A percentile compares a stretch with the other conserved stretches of the same genome.
Evolutionary conservation across 345 rosid species (phyloP).

Genomic region (Clausena lansium): DNA sequence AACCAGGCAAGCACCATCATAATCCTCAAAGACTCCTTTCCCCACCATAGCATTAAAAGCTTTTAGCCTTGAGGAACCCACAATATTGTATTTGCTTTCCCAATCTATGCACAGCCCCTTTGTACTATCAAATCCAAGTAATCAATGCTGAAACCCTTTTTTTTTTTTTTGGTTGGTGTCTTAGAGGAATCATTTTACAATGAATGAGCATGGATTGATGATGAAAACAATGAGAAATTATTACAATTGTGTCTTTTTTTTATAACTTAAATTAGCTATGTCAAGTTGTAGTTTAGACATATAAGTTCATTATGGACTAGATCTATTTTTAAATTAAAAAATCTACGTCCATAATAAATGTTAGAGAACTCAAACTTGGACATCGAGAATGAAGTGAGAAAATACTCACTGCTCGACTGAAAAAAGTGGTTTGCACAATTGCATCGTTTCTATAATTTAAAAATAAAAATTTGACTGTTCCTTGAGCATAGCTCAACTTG

Average conservation of each 20-base stretch:
- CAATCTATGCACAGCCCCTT: not conserved
- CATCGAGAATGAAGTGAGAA: no score
- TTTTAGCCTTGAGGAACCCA: conserved; percentile 15
- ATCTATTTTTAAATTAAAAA: no score
- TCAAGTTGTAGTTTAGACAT: no score
- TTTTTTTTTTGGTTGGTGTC: not conserved
- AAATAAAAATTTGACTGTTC: not conserved
- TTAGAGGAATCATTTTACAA: not conserved
- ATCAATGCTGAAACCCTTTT: not conserved
- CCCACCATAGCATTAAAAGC: conserved; percentile 12
- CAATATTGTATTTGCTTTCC: conserved; percentile 1
- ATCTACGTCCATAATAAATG: no score
- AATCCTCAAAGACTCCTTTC: conserved; percentile 14
- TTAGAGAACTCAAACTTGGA: no score
- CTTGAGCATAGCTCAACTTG: no score
- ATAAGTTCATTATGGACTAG: no score
- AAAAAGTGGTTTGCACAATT: not conserved
- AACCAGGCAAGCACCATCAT: conserved; percentile 20
- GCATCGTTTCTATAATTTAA: not conserved
- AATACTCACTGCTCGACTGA: no score
- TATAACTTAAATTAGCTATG: no score
- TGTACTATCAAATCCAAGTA: not conserved
- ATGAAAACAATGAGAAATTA: not conserved
- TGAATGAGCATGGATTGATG: not conserved
- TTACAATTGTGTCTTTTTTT: no score